Base-by-base conservation (phyloP, 805 yeast species). In the Ascoidea tarda region DNA sequence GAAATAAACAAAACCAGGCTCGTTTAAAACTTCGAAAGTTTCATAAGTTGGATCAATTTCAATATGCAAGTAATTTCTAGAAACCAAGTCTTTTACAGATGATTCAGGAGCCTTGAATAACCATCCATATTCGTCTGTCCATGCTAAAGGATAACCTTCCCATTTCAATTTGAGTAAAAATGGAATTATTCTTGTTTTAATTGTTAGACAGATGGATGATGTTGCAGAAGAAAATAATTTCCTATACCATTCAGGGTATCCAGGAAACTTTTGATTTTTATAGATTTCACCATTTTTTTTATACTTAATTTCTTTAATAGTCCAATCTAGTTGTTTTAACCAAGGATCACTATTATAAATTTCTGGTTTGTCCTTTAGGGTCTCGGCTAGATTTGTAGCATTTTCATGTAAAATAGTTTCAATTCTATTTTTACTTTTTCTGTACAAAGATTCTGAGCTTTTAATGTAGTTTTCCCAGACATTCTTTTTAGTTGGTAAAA, bases 231-330 rank as follows among this genome's bases (percentile, higher is more conserved):
- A 67, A 57, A 71, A 69, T 49, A 80, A 59, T 12, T 79, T 81
- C 55, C 84, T 77, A 65, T 87, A 95, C 99, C 99, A 93, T 58
- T 84, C 84, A 0, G 99, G 99, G 60, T 75, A 87, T 0, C 96
- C 98, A 0, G 96, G 95, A 49, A 87, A 62, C 59, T 78, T 88
- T 64, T 87, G 96, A 32, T 77, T 79, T 52, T 87, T 85, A 31
- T 70, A 74, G 1, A 87, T 86, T 4, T 67, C 68, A 1, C 93
- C 95, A 46, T 76, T 72, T 62, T 87, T 87, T 12, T 82, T 86
- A 47, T 79, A 57, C 51, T 79, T 74, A 0, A 75, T 63, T 1
- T 85, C 83, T 38, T 71, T 72, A 1, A 83, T 69, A 0, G 80
- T 76, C 99, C 99, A 93, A 64, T 93, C 88, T 53, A 93, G 70